A percentile compares a stretch with the other conserved stretches of the same genome.
phyloP scores from a whole-genome alignment of 352 stramenopile genomes.

The Lagenidium giganteum region DNA sequence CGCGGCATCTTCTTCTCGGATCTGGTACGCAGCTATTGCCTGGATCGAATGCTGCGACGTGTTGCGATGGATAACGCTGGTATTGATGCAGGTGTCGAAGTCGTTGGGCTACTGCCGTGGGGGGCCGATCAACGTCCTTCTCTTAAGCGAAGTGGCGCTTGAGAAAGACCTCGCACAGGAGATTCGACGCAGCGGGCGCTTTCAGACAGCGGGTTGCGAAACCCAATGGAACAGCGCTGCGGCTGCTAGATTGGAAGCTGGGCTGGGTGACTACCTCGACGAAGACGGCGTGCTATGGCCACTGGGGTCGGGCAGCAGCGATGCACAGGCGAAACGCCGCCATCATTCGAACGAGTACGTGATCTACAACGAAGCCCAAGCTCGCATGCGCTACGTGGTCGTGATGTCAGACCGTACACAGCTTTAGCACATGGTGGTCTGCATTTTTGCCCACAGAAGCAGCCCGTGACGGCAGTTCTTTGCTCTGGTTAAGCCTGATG shows the following conservation, averaged over 20 bases:
- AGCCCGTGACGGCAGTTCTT: too few species aligned
- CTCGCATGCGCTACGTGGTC: constrained; percentile 81
- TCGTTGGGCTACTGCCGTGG: constrained; percentile 63
- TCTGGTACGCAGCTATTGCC: constrained; percentile 90
- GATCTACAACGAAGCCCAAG: constrained; percentile 77
- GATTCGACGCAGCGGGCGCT: too few species aligned
- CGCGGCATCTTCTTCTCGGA: constrained; percentile 73
- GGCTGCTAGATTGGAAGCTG: background rate
- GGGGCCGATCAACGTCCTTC: constrained; percentile 40
- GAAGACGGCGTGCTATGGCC: constrained; percentile 57
- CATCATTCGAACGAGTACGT: constrained; percentile 88
- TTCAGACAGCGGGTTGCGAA: too few species aligned
- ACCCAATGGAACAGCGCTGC: too few species aligned
- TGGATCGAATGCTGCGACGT: too few species aligned
- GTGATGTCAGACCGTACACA: constrained; percentile 13
- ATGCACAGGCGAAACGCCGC: constrained; percentile 41
- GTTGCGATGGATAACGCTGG: too few species aligned
- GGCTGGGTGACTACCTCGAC: constrained; percentile 37
- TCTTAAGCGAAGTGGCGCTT: constrained; percentile 69
- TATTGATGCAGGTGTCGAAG: constrained; percentile 75
- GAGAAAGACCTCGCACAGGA: constrained; percentile 28
- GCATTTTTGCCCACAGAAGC: too few species aligned
- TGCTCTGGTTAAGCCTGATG: too few species aligned
- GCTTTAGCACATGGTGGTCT: too few species aligned
- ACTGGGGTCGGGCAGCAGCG: constrained; percentile 48